Evolutionary conservation across 805 yeast genomes (phyloP).

Genomic region (Zygosaccharomyces rouxii): DNA sequence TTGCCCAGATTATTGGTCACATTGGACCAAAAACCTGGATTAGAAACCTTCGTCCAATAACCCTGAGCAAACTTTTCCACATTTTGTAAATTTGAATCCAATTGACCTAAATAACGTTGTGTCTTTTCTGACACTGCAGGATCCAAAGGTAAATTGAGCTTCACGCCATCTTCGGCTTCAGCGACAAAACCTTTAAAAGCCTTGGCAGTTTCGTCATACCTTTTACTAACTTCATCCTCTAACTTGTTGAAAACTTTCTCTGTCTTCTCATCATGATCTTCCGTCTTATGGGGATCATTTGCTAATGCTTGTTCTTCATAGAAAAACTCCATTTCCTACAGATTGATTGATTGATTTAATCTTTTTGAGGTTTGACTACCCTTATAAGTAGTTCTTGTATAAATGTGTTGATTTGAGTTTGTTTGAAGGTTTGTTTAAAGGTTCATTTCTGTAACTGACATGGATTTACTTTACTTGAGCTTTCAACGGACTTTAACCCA

Average conservation of each 20-base stretch:
- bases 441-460: neutral
- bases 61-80: conserved; percentile 67
- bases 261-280: conserved; percentile 40
- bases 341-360: neutral
- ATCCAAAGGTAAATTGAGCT: conserved; percentile 26
- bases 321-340: conserved; percentile 27
- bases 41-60: conserved; percentile 31
- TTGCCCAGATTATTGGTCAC: conserved; percentile 22
- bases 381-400: neutral
- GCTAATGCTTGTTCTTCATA: conserved; percentile 27
- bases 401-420: neutral
- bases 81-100: conserved; percentile 69
- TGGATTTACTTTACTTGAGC: neutral
- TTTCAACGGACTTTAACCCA: neutral
- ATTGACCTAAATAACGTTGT: conserved; percentile 60
- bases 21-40: conserved; percentile 29
- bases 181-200: conserved; percentile 19
- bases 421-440: neutral
- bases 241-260: conserved; percentile 49
- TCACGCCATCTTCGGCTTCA: conserved; percentile 26
- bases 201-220: conserved; percentile 27
- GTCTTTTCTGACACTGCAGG: conserved; percentile 38
- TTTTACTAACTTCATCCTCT: conserved; percentile 46
- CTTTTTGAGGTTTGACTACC: neutral
- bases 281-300: conserved; percentile 7